phyloP scores from a whole-genome alignment of 768 basidiomycete genomes.

The Psilocybe cubensis region DNA sequence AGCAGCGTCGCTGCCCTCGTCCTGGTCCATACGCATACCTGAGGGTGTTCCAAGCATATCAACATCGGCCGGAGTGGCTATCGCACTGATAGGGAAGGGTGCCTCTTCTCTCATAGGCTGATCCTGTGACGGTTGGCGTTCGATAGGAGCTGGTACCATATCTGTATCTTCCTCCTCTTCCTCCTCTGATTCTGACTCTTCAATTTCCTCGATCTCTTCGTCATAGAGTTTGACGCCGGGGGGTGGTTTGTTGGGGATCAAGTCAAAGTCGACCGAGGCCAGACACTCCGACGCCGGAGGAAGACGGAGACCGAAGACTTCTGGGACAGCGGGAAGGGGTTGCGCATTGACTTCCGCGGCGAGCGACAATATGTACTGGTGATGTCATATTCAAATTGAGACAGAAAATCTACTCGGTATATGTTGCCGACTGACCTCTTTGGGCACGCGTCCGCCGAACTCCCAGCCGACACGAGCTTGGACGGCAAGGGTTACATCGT shows the following conservation, averaged over 20 bases:
- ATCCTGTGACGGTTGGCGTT: constrained; percentile 36
- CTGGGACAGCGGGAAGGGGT: constrained; percentile 83
- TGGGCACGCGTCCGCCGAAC: constrained; percentile 86
- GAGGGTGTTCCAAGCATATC: constrained; percentile 60
- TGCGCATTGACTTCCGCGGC: constrained; percentile 83
- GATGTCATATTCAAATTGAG: constrained; percentile 3
- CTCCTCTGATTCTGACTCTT: constrained; percentile 72
- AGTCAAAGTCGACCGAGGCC: constrained; percentile 83
- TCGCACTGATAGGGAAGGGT: constrained; percentile 62
- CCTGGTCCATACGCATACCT: constrained; percentile 38
- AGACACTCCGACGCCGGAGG: constrained; percentile 73
- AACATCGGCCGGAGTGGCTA: constrained; percentile 69
- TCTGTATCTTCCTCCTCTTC: constrained; percentile 67
- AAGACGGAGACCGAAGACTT: constrained; percentile 87
- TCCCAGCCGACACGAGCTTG: constrained; percentile 94
- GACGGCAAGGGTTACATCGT: constrained; percentile 79
- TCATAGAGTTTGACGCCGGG: constrained; percentile 76
- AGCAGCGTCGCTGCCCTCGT: constrained; percentile 71
- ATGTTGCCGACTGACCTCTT: constrained; percentile 59
- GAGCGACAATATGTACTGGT: constrained; percentile 75
- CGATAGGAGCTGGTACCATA: constrained; percentile 58
- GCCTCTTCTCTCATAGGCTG: constrained; percentile 46
- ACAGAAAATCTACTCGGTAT: neutral
- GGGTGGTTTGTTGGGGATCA: constrained; percentile 84
- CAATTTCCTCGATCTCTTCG: constrained; percentile 82